These are phyloP conservation scores for Mimosa pudica DNA, from an alignment of 306 rosid genomes.

Conservation along the genomic window DNA sequence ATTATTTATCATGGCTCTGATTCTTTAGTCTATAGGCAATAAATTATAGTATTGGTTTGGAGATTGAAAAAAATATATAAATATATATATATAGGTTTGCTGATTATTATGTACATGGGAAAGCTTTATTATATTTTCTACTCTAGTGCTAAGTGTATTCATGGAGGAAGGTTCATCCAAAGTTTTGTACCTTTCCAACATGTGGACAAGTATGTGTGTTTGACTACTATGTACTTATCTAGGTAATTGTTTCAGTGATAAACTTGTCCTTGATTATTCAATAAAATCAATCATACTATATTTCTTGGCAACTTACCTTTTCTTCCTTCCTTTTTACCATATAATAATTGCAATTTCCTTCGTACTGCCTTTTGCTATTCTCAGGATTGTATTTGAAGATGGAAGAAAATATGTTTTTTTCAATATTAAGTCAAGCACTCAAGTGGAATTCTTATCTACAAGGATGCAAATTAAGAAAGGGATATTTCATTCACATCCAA, in stretches of 20 bases:
- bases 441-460: not conserved
- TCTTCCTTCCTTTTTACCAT: conserved; percentile 1
- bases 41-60: conserved; percentile 36
- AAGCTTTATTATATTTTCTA: conserved; percentile 35
- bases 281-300: conserved; percentile 35
- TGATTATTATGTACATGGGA: conserved; percentile 52
- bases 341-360: not conserved
- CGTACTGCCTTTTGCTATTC: not conserved
- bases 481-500: conserved; percentile 14
- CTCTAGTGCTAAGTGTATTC: conserved; percentile 31
- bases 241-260: conserved; percentile 21
- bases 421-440: no score
- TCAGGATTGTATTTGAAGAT: conserved; percentile 8
- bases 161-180: conserved; percentile 52
- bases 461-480: conserved; percentile 17
- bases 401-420: not conserved
- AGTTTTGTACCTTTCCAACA: conserved; percentile 42
- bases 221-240: conserved; percentile 9
- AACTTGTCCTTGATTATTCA: conserved; percentile 41
- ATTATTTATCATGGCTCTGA: conserved; percentile 27
- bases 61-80: not conserved
- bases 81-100: conserved; percentile 26
- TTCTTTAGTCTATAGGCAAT: conserved; percentile 58
- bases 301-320: conserved; percentile 13
- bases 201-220: conserved; percentile 40